These are phyloP conservation scores for Chlorociboria aeruginascens DNA, from an alignment of 495 filamentous ascomycete genomes.

Conservation along the genomic window DNA sequence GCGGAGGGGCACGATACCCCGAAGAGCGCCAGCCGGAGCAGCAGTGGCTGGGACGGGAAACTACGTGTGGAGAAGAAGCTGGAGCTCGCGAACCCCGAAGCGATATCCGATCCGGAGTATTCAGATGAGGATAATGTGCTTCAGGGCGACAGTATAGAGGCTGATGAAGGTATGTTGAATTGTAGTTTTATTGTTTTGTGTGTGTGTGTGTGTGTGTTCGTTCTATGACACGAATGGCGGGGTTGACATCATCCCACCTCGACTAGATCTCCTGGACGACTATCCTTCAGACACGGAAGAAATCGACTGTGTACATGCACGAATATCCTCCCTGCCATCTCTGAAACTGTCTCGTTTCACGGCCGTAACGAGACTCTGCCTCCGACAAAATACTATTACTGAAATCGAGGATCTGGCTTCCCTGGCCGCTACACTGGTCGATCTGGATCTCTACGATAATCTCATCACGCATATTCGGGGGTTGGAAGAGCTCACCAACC, in stretches of 20 bases:
- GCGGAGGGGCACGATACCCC: slow-evolving; percentile 15
- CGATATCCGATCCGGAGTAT: slow-evolving; percentile 70
- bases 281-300: slow-evolving; percentile 50
- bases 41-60: slow-evolving; percentile 91
- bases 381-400: slow-evolving; percentile 86
- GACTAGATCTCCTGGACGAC: slow-evolving; percentile 41
- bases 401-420: slow-evolving; percentile 58
- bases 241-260: slow-evolving; percentile 1
- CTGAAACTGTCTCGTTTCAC: slow-evolving; percentile 73
- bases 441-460: slow-evolving; percentile 97
- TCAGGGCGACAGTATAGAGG: slow-evolving; percentile 61
- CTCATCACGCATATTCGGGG: slow-evolving; percentile 80
- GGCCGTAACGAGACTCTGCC: slow-evolving; percentile 67
- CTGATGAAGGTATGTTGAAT: slow-evolving; percentile 59
- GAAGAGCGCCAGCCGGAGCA: slow-evolving; percentile 29
- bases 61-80: slow-evolving; percentile 55
- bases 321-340: slow-evolving; percentile 66
- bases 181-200: no score
- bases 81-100: slow-evolving; percentile 59
- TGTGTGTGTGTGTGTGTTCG: no score
- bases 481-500: slow-evolving; percentile 60
- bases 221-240: not conserved
- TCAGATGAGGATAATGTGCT: slow-evolving; percentile 69
- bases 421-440: slow-evolving; percentile 53
- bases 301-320: slow-evolving; percentile 80